These are phyloP conservation scores for Viridothelium virens DNA, from an alignment of 495 filamentous ascomycete genomes.

Conservation along the genomic window DNA sequence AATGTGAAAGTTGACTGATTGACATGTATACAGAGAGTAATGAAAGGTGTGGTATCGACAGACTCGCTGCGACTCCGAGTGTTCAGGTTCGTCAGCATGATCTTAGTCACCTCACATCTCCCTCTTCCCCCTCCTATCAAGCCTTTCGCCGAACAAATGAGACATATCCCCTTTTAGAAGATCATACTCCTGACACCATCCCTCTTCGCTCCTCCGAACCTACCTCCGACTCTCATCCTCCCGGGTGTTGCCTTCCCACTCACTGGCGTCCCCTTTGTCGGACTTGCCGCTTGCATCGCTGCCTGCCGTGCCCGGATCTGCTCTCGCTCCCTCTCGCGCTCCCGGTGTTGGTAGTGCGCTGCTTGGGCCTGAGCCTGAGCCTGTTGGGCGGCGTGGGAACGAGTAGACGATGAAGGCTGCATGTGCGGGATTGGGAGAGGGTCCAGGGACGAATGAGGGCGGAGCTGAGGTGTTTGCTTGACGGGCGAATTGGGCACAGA, in stretches of 20 bases:
- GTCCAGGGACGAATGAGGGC: neutral
- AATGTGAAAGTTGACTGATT: neutral
- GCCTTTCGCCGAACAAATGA: neutral
- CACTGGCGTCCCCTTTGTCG: constrained; percentile 20
- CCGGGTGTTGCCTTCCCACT: constrained; percentile 11
- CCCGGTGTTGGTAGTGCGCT: constrained; percentile 2
- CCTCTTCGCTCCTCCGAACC: constrained; percentile 12
- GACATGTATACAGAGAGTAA: constrained; percentile 2
- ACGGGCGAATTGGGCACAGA: constrained; percentile 19
- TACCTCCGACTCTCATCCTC: neutral
- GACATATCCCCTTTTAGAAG: constrained; percentile 17
- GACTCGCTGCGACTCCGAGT: neutral
- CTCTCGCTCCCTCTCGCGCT: constrained; percentile 2
- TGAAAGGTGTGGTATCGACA: neutral
- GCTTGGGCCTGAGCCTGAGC: neutral
- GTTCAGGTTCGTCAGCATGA: neutral
- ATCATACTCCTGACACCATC: constrained; percentile 31
- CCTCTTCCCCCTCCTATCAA: neutral
- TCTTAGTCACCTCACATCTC: neutral
- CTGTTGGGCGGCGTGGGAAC: neutral
- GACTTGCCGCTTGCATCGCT: constrained; percentile 11
- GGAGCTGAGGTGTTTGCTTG: constrained; percentile 12
- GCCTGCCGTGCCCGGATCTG: constrained; percentile 1
- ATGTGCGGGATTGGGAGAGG: constrained; percentile 3
- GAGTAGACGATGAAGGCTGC: neutral